Base-by-base conservation (phyloP, 1,139 yeast genomes). In the Debaryomyces sp. region DNA sequence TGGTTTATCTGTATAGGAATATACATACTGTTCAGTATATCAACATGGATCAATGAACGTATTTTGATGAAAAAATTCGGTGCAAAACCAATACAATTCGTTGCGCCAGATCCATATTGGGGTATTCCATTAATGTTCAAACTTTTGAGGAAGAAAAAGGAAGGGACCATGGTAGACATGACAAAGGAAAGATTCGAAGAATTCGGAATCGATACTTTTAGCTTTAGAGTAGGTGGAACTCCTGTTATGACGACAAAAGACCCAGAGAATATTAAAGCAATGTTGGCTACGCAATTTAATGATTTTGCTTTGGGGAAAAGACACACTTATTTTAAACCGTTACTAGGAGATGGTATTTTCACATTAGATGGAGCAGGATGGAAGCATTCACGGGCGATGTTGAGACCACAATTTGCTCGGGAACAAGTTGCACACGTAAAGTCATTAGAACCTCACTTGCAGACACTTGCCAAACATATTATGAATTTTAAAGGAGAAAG, bases 261-360 rank as follows among this genome's bases (percentile, higher is more conserved):
- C 43, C 77, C 77, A 7, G 77, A 71, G 50, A 70, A 72, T 56
- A 63, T 74, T 55, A 64, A 73, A 54, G 77, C 78, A 2, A 50
- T 73, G 10, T 64, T 73, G 52, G 74, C 75, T 34, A 70, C 76
- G 27, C 76, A 76, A 49, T 80, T 81, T 59, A 70, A 70, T 54
- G 84, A 81, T 50, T 81, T 77, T 61, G 71, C 73, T n/a, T 70
- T 82, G 40, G 86, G 85, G 2, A 59, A 63, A 9, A 75, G 86
- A 54, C 76, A 77, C 59, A 58, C 57, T 4, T 70, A 66, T 40
- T 70, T 80, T 57, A 52, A 53, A 40, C 79, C 81, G 5, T 61
- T 79, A 23, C 66, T 81, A 43, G 86, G 86, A 7, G 79, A 79
- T 49, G 86, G 87, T 3, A 81, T 81, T 50, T 81, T 81, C 64